phyloP scores from a whole-genome alignment of 768 basidiomycete species.

The Suillus sp. region DNA sequence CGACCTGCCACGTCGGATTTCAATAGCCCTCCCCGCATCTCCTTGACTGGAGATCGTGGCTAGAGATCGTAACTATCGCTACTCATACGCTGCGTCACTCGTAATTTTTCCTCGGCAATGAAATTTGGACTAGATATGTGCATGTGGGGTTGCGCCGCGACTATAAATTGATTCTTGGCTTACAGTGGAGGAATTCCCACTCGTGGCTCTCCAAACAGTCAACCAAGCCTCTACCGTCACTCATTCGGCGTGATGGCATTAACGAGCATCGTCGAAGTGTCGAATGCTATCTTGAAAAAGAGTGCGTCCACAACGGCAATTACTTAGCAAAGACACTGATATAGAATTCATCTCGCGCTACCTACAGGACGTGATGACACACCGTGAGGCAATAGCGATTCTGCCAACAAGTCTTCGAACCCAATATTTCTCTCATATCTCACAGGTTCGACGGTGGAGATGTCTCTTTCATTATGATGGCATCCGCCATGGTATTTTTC shows the following conservation, averaged over 20 bases:
- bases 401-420: slow-evolving; percentile 3
- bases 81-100: background rate
- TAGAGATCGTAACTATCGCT: background rate
- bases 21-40: background rate
- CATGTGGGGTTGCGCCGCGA: no score
- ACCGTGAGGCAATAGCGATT: slow-evolving; percentile 26
- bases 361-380: slow-evolving; percentile 18
- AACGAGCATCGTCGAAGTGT: background rate
- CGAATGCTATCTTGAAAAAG: slow-evolving; percentile 4
- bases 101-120: background rate
- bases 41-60: background rate
- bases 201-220: no score
- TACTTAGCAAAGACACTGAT: background rate
- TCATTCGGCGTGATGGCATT: slow-evolving; percentile 15
- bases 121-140: background rate
- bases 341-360: slow-evolving; percentile 12
- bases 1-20: slow-evolving; percentile 2
- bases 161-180: background rate
- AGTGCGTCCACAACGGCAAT: slow-evolving; percentile 18
- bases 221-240: background rate
- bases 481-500: slow-evolving; percentile 73
- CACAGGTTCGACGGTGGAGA: slow-evolving; percentile 70
- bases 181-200: background rate
- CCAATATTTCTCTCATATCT: slow-evolving; percentile 16
- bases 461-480: slow-evolving; percentile 66